Conservation (phyloP, 2,329 filamentous ascomycete species). For the Fusarium liriodendri region DNA sequence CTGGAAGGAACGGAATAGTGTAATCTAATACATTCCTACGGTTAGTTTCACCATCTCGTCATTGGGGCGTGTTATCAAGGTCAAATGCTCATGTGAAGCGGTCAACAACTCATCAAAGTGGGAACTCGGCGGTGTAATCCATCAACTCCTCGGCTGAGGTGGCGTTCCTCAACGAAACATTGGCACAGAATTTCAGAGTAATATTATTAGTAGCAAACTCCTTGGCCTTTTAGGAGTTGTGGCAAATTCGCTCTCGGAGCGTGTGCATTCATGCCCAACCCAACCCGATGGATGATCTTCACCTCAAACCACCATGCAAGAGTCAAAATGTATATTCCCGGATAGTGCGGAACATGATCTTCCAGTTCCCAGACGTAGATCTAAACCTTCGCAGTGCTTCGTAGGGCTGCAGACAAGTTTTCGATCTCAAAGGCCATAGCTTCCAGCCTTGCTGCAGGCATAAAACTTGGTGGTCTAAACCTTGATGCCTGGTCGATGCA, state of each 20-base stretch:
- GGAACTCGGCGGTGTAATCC: neutral
- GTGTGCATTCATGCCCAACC: constrained; percentile 31
- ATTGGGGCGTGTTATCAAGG: neutral
- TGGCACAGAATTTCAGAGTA: neutral
- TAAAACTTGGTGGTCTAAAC: neutral
- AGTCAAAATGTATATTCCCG: constrained; percentile 12
- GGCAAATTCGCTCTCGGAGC: neutral
- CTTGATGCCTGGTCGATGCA: neutral
- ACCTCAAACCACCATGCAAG: constrained; percentile 3
- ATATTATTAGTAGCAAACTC: neutral
- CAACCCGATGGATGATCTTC: constrained; percentile 28
- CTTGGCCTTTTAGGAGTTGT: neutral
- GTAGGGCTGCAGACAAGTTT: neutral
- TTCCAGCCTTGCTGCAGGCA: neutral
- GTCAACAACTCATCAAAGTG: neutral
- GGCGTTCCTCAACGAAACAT: neutral
- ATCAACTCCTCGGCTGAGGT: neutral
- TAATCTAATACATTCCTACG: constrained; percentile 21
- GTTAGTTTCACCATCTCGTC: constrained; percentile 5
- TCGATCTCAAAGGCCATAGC: neutral
- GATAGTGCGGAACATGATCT: constrained; percentile 29
- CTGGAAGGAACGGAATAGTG: neutral
- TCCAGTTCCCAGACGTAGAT: neutral
- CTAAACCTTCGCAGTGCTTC: neutral
- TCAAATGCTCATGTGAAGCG: neutral